Base-by-base conservation (phyloP, 1,139 yeast genomes). In the Yamadazyma dushanensis region DNA sequence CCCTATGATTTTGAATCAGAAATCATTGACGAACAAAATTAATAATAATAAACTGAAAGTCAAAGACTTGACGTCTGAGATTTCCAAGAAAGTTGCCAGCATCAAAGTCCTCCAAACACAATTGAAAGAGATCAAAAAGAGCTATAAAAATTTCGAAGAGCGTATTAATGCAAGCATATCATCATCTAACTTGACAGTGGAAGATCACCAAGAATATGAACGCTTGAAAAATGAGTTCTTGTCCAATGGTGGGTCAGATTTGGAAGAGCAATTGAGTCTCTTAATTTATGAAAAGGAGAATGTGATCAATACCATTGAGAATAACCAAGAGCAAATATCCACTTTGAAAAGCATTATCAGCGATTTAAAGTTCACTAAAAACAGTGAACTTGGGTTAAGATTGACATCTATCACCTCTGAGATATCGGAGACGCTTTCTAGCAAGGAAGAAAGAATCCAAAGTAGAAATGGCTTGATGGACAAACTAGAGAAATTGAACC, bases 171-270 rank as follows among this genome's bases (percentile, higher is more conserved):
- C 54, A 5, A 44, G 54, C 4, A 47, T 55, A 3, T 53, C 61
- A 1, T 60, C 66, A 3, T 61, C 66, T 3, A 40, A 56, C 16
- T 51, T 83, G 15, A 64, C 79, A 2, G 65, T 71, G 1, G 78
- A 70, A 10, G 84, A 78, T 24, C 66, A 78, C 29, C 58, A 64
- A 18, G 82, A 81, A 36, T 89, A 88, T 53, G 82, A 81, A 33
- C 30, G 41, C 1, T 62, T 88, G 40, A 75, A 87, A 50, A 77
- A 78, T 14, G 51, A 66, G 37, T 87, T 77, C 47, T 59, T 84
- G 32, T 61, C 76, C 17, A 59, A 61, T 23, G 82, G 80, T 2
- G 90, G 90, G 16, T 72, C 82, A 8, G 60, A 68, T 26, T 65
- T 80, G 29, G 82, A 80, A 41, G 80, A 76, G 41, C 60, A 73